phyloP scores from a whole-genome alignment of 345 rosid species.

The Eucalyptus tenuipes region DNA sequence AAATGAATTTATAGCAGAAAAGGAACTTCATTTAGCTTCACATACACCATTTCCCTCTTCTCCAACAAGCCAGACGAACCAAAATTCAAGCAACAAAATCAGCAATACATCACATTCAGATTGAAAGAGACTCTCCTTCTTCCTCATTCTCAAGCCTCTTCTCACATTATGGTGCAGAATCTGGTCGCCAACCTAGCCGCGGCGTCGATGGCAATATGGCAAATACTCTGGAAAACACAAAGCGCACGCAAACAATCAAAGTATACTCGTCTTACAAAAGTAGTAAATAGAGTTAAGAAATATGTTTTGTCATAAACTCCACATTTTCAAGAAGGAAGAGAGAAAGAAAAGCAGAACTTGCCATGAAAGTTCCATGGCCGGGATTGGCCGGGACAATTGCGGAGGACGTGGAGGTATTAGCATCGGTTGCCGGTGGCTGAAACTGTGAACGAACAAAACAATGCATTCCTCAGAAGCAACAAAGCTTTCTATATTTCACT shows the following conservation, averaged over 20 bases:
- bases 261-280: background rate
- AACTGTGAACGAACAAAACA: background rate
- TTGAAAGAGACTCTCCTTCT: background rate
- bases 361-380: background rate
- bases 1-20: background rate
- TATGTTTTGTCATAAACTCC: background rate
- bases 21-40: background rate
- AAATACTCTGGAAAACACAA: background rate
- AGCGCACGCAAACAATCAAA: background rate
- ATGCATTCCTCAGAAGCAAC: background rate
- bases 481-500: background rate
- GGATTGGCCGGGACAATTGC: background rate
- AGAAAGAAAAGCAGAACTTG: background rate
- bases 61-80: background rate
- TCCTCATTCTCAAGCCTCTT: background rate
- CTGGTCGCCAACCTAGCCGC: accelerated
- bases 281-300: background rate
- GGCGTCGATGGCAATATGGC: accelerated
- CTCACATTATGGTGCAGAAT: background rate
- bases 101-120: background rate
- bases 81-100: background rate
- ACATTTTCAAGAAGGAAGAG: background rate
- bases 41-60: background rate
- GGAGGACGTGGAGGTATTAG: background rate
- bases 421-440: background rate